phyloP scores from a whole-genome alignment of 2,329 filamentous ascomycete genomes.

The Aspergillus eucalypticola region DNA sequence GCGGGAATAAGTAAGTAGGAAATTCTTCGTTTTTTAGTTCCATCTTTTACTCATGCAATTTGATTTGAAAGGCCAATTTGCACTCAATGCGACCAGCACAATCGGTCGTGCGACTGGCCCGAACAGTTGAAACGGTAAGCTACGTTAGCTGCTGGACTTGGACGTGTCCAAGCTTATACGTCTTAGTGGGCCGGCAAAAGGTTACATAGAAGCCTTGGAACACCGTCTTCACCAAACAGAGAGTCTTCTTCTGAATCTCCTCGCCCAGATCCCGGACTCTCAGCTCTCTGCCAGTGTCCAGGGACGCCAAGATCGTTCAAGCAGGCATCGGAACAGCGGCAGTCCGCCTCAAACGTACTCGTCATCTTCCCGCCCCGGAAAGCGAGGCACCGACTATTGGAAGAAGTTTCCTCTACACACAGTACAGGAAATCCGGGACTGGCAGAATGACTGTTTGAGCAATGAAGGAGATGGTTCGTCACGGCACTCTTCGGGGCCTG shows the following conservation, averaged over 20 bases:
- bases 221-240: constrained; percentile 47
- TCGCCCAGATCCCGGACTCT: constrained; percentile 34
- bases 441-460: constrained; percentile 34
- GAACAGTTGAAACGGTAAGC: constrained; percentile 41
- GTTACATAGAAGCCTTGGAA: constrained; percentile 48
- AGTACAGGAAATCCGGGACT: constrained; percentile 36
- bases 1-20: constrained; percentile 39
- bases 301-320: background rate
- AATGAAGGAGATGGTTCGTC: background rate
- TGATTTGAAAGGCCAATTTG: constrained; percentile 34
- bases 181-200: constrained; percentile 48
- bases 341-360: constrained; percentile 11
- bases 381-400: constrained; percentile 42
- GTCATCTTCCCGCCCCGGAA: constrained; percentile 27
- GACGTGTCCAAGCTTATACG: background rate
- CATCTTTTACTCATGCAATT: background rate
- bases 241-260: constrained; percentile 39
- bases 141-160: background rate
- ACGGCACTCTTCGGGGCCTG: background rate
- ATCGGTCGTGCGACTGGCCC: constrained; percentile 41
- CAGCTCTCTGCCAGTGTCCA: constrained; percentile 32
- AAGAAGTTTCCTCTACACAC: constrained; percentile 38
- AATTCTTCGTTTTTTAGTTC: constrained; percentile 9
- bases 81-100: constrained; percentile 36
- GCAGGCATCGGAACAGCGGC: background rate